Percentiles rank a stretch among this genome's conserved stretches.
Evolutionary conservation across 2,329 filamentous ascomycete species (phyloP).

Genomic region (Colletotrichum higginsianum): DNA sequence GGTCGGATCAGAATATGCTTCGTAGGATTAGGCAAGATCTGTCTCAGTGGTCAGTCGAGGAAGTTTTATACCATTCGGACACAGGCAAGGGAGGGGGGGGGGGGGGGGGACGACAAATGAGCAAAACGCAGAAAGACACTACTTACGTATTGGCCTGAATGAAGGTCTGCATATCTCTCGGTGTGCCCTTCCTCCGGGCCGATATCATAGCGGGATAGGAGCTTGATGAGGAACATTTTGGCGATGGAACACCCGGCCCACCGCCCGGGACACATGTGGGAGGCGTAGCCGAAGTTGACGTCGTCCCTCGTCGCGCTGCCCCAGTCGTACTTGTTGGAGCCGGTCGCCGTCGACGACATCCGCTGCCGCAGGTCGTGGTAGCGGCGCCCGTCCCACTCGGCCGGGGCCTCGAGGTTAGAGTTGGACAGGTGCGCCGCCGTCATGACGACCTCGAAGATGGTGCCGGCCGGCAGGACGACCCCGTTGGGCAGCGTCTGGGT

Average conservation of each 20-base stretch:
- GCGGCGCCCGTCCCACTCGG: conserved; percentile 30
- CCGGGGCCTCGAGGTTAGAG: conserved; percentile 17
- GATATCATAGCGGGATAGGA: conserved; percentile 13
- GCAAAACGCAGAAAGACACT: background rate
- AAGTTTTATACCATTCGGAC: too few relatives aligned
- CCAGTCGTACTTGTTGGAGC: conserved; percentile 34
- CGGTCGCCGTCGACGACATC: conserved; percentile 3
- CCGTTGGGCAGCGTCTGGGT: conserved; percentile 34
- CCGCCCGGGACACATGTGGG: conserved; percentile 38
- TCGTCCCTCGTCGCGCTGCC: conserved; percentile 33
- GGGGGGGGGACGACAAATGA: background rate
- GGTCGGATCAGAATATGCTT: conserved; percentile 24
- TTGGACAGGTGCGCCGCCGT: conserved; percentile 37
- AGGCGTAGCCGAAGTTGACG: conserved; percentile 39
- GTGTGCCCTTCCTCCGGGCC: conserved; percentile 25
- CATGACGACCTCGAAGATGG: conserved; percentile 36
- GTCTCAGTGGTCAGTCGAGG: background rate
- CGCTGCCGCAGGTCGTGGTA: conserved; percentile 32
- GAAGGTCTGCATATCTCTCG: conserved; percentile 29
- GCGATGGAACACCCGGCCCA: conserved; percentile 40
- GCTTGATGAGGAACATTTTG: conserved; percentile 40
- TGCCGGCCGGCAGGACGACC: conserved; percentile 25
- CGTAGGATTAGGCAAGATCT: conserved; percentile 29
- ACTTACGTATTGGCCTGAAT: conserved; percentile 38
- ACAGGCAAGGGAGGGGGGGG: too few relatives aligned